These are phyloP conservation scores for Cornus controversa DNA, from an alignment of 148 eudicot genomes.

Conservation along the genomic window DNA sequence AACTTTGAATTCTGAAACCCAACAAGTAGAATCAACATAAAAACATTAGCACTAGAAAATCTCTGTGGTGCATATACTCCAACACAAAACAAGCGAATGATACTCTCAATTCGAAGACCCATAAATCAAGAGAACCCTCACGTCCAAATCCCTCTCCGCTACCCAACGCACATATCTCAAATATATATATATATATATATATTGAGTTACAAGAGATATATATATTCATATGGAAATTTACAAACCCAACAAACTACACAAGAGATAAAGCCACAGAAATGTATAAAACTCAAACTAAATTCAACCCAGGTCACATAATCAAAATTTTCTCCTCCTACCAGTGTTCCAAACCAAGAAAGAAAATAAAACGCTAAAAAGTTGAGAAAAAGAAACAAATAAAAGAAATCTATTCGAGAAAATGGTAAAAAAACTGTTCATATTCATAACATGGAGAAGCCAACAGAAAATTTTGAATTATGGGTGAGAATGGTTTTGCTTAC, in stretches of 20 bases:
- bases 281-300: background rate
- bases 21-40: background rate
- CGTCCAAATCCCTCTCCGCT: background rate
- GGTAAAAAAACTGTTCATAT: background rate
- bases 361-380: constrained; percentile 3
- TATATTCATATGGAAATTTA: background rate
- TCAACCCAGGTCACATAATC: background rate
- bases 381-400: constrained; percentile 1
- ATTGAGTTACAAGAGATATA: too few relatives aligned
- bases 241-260: background rate
- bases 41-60: background rate
- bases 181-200: background rate
- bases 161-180: background rate
- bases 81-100: too few relatives aligned
- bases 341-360: background rate
- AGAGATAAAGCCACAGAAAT: background rate
- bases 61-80: too few relatives aligned
- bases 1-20: background rate
- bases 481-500: constrained; percentile 21
- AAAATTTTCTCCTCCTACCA: background rate
- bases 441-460: constrained; percentile 3
- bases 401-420: constrained; percentile 17
- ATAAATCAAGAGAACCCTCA: too few relatives aligned
- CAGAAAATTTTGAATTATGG: constrained; percentile 7
- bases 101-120: too few relatives aligned